Percentiles rank a stretch among this genome's conserved stretches.
phyloP scores from a whole-genome alignment of 805 yeast species.

The Metschnikowia hibisci region DNA sequence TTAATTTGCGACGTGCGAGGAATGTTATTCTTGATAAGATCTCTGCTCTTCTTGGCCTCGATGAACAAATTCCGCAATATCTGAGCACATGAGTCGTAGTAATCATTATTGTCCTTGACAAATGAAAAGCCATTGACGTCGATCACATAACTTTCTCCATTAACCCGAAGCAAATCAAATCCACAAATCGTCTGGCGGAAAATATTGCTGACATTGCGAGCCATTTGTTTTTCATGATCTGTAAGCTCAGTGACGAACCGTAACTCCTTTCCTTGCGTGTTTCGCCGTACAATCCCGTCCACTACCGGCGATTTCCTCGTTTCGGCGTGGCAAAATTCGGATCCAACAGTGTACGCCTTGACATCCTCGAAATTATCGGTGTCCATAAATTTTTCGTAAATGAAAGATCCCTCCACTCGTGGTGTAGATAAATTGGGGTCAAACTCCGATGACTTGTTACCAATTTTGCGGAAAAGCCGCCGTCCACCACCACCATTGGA shows the following conservation, averaged over 20 bases:
- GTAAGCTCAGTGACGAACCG: conserved; percentile 81
- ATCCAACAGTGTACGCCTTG: conserved; percentile 96
- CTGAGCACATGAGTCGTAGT: conserved; percentile 78
- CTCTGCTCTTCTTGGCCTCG: conserved; percentile 44
- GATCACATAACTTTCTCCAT: conserved; percentile 85
- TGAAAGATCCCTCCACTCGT: conserved; percentile 84
- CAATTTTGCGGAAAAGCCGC: conserved; percentile 88
- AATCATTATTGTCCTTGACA: conserved; percentile 84
- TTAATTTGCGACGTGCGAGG: conserved; percentile 34
- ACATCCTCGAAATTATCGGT: conserved; percentile 98
- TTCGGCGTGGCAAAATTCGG: conserved; percentile 90
- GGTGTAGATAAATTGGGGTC: conserved; percentile 75
- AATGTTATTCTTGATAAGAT: conserved; percentile 34
- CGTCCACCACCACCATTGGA: conserved; percentile 98
- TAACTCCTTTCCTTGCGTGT: conserved; percentile 95
- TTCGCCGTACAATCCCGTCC: conserved; percentile 97
- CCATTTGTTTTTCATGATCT: conserved; percentile 74
- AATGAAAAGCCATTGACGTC: conserved; percentile 98
- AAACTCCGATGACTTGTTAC: conserved; percentile 93
- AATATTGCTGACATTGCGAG: conserved; percentile 64
- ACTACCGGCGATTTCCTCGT: conserved; percentile 98
- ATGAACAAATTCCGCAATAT: conserved; percentile 73
- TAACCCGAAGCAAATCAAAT: conserved; percentile 85
- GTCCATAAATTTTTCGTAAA: conserved; percentile 94
- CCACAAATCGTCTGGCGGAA: conserved; percentile 97